Evolutionary conservation across 2,329 filamentous ascomycete genomes (phyloP).

Genomic region (Aspergillus luchuensis): DNA sequence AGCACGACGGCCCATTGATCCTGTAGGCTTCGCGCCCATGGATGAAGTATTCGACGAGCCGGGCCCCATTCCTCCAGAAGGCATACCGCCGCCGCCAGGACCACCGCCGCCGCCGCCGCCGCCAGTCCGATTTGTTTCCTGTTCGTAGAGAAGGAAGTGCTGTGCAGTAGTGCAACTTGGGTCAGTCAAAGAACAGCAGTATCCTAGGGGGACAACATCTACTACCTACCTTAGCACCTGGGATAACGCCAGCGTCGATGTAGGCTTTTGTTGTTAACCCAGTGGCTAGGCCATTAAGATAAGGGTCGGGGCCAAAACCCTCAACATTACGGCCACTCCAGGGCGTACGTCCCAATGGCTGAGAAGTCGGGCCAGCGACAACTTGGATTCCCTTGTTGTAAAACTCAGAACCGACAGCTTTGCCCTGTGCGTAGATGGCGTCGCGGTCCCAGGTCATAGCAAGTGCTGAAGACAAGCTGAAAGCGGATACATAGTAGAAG

Average conservation of each 20-base stretch:
- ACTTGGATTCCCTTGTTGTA: conserved; percentile 25
- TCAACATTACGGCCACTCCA: conserved; percentile 34
- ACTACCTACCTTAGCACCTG: conserved; percentile 9
- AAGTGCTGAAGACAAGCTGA: conserved; percentile 20
- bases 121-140: conserved; percentile 11
- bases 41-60: conserved; percentile 3
- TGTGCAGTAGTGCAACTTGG: neutral
- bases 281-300: conserved; percentile 46
- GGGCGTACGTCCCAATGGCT: conserved; percentile 22
- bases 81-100: conserved; percentile 1
- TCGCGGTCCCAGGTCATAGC: conserved; percentile 27
- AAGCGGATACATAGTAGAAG: conserved; percentile 26
- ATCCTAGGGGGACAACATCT: too few species aligned
- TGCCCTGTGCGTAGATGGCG: conserved; percentile 23
- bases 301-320: conserved; percentile 49
- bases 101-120: conserved; percentile 4
- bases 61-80: neutral
- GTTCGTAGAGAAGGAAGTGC: conserved; percentile 14
- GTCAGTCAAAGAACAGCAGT: neutral
- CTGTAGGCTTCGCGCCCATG: neutral
- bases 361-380: conserved; percentile 20
- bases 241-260: conserved; percentile 52
- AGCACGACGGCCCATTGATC: neutral
- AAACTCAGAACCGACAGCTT: conserved; percentile 21
- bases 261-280: conserved; percentile 55